Evolutionary conservation across 1,284 basidiomycete species (phyloP).

Genomic region (Naganishia albida): DNA sequence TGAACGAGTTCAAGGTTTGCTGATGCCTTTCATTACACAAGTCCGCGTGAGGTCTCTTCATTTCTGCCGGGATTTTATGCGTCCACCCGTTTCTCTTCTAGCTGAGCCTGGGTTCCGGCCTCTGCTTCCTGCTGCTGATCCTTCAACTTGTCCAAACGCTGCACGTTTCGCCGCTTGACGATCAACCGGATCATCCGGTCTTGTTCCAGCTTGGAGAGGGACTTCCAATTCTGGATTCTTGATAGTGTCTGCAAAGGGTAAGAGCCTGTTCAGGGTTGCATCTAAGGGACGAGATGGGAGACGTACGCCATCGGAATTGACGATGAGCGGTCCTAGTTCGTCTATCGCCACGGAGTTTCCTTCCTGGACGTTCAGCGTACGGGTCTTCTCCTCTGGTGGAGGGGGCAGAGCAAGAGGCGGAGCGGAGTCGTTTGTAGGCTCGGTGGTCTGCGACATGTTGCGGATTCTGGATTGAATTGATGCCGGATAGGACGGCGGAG

Average conservation of each 20-base stretch:
- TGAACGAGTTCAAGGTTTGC: too few relatives aligned
- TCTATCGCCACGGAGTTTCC: constrained; percentile 50
- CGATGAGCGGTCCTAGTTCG: constrained; percentile 52
- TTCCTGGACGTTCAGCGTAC: constrained; percentile 44
- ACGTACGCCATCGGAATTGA: constrained; percentile 54
- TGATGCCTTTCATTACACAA: too few relatives aligned
- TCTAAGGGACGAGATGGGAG: background rate
- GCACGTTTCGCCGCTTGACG: constrained; percentile 53
- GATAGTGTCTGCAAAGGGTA: constrained; percentile 46
- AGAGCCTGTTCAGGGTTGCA: background rate
- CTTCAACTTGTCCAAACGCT: constrained; percentile 45
- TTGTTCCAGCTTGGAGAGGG: constrained; percentile 48
- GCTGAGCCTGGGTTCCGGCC: background rate
- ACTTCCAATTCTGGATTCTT: constrained; percentile 52
- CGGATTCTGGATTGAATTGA: background rate
- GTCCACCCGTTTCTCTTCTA: background rate
- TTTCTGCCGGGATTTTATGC: too few relatives aligned
- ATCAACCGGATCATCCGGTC: constrained; percentile 52
- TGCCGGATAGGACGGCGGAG: background rate
- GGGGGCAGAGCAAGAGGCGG: constrained; percentile 21
- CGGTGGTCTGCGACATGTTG: constrained; percentile 1
- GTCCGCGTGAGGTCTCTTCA: too few relatives aligned
- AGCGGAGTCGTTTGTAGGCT: background rate
- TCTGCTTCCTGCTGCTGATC: constrained; percentile 25
- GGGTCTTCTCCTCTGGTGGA: constrained; percentile 10